phyloP scores from a whole-genome alignment of 2,329 filamentous ascomycete species.

The Madurella mycetomatis region DNA sequence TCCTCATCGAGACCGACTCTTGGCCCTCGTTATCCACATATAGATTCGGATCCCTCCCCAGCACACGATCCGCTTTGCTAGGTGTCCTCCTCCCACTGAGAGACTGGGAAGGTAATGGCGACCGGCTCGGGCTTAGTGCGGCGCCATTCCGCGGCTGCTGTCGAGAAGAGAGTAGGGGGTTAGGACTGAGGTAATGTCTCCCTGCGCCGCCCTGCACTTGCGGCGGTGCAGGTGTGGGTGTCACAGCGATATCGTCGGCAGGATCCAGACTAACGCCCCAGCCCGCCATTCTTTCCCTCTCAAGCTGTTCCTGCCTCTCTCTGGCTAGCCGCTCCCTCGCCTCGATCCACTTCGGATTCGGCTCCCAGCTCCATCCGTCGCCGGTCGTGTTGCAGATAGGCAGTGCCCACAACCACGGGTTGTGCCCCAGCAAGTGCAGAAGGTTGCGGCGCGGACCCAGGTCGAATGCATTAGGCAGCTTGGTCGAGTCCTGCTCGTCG shows the following conservation, averaged over 20 bases:
- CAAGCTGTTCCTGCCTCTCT: conserved; percentile 56
- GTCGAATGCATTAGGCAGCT: conserved; percentile 90
- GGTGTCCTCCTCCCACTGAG: conserved; percentile 35
- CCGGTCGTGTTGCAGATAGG: conserved; percentile 82
- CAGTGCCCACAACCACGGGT: conserved; percentile 67
- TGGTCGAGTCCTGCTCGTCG: conserved; percentile 82
- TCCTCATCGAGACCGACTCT: conserved; percentile 40
- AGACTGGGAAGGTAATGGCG: neutral
- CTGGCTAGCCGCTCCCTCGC: conserved; percentile 59
- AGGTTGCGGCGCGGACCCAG: conserved; percentile 80
- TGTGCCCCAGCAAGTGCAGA: conserved; percentile 73
- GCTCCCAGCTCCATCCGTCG: conserved; percentile 93
- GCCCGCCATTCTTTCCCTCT: conserved; percentile 61
- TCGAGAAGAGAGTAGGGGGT: neutral
- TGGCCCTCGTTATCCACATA: conserved; percentile 46
- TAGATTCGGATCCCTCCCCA: conserved; percentile 53
- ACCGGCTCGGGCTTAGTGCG: too few relatives aligned
- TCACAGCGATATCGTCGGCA: too few relatives aligned
- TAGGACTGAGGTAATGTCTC: conserved; percentile 31
- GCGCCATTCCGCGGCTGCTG: too few relatives aligned
- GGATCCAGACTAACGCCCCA: conserved; percentile 50
- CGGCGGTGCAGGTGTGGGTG: too few relatives aligned
- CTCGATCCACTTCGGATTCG: conserved; percentile 72
- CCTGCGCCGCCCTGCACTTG: conserved; percentile 24
- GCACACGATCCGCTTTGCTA: conserved; percentile 55